Percentiles rank a stretch among this genome's conserved stretches.
Evolutionary conservation across 768 basidiomycete genomes (phyloP).

Genomic region (Floccularia luteovirens): DNA sequence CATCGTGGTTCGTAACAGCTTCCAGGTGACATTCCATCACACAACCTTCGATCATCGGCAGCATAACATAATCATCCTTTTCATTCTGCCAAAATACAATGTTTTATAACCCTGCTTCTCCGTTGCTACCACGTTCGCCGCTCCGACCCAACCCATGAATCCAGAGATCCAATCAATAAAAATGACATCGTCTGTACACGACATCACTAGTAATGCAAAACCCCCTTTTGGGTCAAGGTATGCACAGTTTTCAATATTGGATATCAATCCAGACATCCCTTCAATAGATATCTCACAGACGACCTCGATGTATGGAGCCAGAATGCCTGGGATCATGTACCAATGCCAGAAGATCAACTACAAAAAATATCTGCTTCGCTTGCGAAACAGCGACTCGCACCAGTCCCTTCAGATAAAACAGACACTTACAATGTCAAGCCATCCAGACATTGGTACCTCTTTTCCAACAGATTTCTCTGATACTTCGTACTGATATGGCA

Average conservation of each 20-base stretch:
- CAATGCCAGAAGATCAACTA: constrained; percentile 73
- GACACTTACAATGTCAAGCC: constrained; percentile 67
- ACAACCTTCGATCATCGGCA: no score
- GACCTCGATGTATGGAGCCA: constrained; percentile 75
- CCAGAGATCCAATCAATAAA: no score
- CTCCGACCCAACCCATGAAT: no score
- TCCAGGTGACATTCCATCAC: no score
- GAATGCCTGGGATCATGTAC: constrained; percentile 91
- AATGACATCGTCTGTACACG: constrained; percentile 65
- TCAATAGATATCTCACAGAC: constrained; percentile 56
- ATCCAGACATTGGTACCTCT: constrained; percentile 58
- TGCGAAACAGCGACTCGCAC: constrained; percentile 58
- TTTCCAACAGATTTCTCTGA: constrained; percentile 6
- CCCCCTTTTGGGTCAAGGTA: constrained; percentile 72
- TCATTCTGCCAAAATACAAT: no score
- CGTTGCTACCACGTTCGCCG: no score
- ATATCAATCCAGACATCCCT: neutral
- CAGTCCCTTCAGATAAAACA: constrained; percentile 71
- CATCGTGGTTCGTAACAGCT: no score
- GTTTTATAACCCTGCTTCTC: no score
- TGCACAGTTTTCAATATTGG: constrained; percentile 4
- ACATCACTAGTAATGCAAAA: constrained; percentile 39
- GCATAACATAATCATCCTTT: no score
- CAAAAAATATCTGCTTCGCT: constrained; percentile 67
- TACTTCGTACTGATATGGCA: constrained; percentile 7